Conservation (phyloP, 306 rosid species). For the Cyclanthera cordifolia region DNA sequence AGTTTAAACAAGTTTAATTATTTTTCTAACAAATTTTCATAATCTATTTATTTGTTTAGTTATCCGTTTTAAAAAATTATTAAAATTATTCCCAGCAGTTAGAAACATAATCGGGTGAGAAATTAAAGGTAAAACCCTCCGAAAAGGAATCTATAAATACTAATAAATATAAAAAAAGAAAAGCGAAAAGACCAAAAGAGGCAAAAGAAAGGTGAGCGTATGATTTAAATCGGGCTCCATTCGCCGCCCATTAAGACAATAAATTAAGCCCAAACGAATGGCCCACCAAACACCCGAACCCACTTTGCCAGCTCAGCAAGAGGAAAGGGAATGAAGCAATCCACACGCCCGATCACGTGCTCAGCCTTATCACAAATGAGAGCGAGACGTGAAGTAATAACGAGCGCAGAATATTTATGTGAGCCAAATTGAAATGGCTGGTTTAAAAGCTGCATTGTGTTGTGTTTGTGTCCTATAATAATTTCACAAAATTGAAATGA, state of each 20-base stretch:
- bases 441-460: background rate
- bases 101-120: too few relatives aligned
- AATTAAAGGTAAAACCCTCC: too few relatives aligned
- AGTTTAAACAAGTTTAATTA: too few relatives aligned
- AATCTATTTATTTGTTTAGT: too few relatives aligned
- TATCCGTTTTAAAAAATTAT: too few relatives aligned
- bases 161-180: too few relatives aligned
- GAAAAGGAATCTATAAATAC: too few relatives aligned
- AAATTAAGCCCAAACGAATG: slow-evolving; percentile 6
- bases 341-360: slow-evolving; percentile 28
- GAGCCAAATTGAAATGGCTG: slow-evolving; percentile 21
- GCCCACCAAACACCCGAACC: background rate
- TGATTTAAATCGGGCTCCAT: slow-evolving; percentile 8
- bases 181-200: background rate
- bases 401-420: slow-evolving; percentile 41
- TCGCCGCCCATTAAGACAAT: background rate
- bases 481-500: background rate
- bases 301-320: background rate
- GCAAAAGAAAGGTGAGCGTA: background rate
- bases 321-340: background rate
- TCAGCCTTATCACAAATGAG: slow-evolving; percentile 30
- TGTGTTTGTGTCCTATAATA: background rate
- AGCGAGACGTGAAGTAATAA: slow-evolving; percentile 41
- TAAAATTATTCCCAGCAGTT: too few relatives aligned
- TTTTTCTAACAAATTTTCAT: too few relatives aligned